Conservation (phyloP, 139 green algal species). For the Coelastrella sp. region DNA sequence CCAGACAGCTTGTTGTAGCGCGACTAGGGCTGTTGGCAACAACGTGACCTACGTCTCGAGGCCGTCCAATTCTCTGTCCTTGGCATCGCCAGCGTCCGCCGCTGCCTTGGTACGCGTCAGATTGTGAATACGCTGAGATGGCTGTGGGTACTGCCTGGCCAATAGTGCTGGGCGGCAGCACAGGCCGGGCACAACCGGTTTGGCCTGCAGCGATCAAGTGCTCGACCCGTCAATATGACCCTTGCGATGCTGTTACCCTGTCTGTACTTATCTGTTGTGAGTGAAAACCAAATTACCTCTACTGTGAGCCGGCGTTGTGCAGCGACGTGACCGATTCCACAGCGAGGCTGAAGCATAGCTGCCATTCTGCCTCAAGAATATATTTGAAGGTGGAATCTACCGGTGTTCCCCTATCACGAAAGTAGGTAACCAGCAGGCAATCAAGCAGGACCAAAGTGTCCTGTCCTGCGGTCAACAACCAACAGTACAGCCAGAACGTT, state of each 20-base stretch:
- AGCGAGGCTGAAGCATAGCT: not conserved
- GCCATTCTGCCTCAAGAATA: not conserved
- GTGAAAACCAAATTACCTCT: not conserved
- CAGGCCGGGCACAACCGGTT: not conserved
- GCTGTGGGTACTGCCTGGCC: not conserved
- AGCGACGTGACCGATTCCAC: not conserved
- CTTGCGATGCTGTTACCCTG: not conserved
- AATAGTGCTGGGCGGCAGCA: conserved; percentile 3
- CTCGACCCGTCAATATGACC: not conserved
- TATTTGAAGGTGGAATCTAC: not conserved
- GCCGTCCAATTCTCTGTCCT: conserved; percentile 64
- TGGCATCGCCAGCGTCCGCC: conserved; percentile 38
- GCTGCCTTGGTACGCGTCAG: not conserved
- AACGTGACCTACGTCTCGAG: conserved; percentile 62
- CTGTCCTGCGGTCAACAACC: not conserved
- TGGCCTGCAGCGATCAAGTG: not conserved
- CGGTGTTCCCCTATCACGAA: not conserved
- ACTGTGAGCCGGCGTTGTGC: not conserved
- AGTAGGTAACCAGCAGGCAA: not conserved
- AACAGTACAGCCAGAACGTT: not conserved
- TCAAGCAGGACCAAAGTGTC: not conserved
- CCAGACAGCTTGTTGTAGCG: too few relatives aligned
- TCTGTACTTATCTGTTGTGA: not conserved
- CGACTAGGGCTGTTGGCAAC: not conserved
- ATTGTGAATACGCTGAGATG: not conserved